These are phyloP conservation scores for Exophiala spinifera DNA, from an alignment of 2,329 filamentous ascomycete species.

Conservation along the genomic window DNA sequence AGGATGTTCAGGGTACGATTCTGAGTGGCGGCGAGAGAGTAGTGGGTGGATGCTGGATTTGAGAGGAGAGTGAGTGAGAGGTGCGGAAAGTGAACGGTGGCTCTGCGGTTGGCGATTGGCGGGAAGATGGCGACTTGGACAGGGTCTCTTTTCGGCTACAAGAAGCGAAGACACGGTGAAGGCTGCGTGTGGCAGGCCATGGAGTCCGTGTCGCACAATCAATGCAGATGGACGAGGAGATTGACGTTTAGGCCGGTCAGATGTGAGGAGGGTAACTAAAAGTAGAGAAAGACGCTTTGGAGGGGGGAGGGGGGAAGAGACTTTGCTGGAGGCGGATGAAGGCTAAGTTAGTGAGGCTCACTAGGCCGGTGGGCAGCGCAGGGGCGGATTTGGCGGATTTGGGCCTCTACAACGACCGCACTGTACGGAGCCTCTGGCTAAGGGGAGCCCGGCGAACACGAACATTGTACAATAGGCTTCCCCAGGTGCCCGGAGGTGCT, in stretches of 20 bases:
- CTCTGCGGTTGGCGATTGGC: neutral
- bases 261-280: neutral
- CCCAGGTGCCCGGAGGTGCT: no score
- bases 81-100: neutral
- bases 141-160: neutral
- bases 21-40: neutral
- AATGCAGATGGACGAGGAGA: neutral
- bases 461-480: no score
- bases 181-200: neutral
- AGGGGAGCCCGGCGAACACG: no score
- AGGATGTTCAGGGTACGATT: neutral
- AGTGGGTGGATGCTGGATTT: neutral
- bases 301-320: no score
- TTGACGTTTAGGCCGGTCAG: neutral
- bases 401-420: no score
- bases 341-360: no score
- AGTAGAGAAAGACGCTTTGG: no score
- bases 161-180: neutral
- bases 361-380: no score
- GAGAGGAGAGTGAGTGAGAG: neutral
- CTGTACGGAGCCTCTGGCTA: no score
- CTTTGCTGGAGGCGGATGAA: no score
- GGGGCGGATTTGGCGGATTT: no score
- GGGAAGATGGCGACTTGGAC: neutral
- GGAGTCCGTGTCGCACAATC: no score